phyloP scores from a whole-genome alignment of 345 rosid species.

The Populus ilicifolia region DNA sequence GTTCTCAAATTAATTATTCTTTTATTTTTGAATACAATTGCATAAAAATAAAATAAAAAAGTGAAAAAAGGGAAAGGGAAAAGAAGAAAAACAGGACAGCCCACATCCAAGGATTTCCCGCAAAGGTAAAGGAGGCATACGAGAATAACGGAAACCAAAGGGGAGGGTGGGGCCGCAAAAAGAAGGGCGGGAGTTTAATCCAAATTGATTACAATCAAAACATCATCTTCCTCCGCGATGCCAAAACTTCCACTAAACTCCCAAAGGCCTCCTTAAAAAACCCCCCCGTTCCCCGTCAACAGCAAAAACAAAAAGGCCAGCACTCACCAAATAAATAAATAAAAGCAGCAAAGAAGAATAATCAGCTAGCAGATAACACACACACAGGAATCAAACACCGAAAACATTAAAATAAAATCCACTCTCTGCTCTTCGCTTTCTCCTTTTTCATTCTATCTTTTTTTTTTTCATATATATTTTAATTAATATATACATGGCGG shows the following conservation, averaged over 20 bases:
- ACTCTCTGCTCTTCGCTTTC: no score
- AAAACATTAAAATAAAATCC: no score
- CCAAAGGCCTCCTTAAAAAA: neutral
- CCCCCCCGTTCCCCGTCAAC: neutral
- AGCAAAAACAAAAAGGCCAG: neutral
- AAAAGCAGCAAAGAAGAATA: neutral
- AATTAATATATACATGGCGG: constrained; percentile 36
- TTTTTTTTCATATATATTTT: neutral
- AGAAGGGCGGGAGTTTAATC: constrained; percentile 49
- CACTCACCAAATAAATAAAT: neutral
- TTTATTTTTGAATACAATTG: no score
- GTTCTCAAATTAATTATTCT: no score
- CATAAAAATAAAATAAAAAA: no score
- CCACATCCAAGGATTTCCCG: no score
- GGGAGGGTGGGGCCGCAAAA: neutral
- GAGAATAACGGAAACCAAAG: neutral
- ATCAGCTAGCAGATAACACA: neutral
- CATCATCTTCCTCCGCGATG: neutral
- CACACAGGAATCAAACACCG: neutral
- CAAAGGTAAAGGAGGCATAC: no score
- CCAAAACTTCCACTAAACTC: neutral
- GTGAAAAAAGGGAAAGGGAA: no score
- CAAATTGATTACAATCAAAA: constrained; percentile 23
- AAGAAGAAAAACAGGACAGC: no score
- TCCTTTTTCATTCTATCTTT: neutral